Evolutionary conservation across 352 stramenopile species (phyloP).

Genomic region (Bremia lactucae): DNA sequence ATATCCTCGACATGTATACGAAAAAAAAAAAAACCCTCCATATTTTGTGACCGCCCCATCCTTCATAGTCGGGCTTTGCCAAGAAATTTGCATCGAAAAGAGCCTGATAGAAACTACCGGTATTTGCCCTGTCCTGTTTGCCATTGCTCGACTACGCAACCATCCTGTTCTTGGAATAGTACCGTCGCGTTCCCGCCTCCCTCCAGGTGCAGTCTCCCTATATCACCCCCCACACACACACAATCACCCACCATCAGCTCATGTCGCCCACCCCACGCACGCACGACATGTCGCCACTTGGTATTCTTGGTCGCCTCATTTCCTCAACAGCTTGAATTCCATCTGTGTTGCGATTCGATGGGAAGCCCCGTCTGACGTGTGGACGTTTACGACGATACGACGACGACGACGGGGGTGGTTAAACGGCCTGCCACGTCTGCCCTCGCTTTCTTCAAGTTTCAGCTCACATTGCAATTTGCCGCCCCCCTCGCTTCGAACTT

Average conservation of each 20-base stretch:
- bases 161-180: too few species aligned
- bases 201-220: too few species aligned
- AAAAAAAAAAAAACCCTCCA: too few species aligned
- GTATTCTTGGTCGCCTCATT: constrained; percentile 6
- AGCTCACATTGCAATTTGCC: constrained; percentile 30
- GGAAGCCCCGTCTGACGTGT: constrained; percentile 21
- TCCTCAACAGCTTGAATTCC: constrained; percentile 12
- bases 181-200: too few species aligned
- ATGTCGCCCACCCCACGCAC: constrained; percentile 8
- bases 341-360: constrained; percentile 17
- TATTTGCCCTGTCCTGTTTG: too few species aligned
- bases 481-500: constrained; percentile 1
- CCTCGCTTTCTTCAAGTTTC: constrained; percentile 4
- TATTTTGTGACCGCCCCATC: too few species aligned
- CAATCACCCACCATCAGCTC: neutral
- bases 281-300: constrained; percentile 17
- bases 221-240: too few species aligned
- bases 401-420: constrained; percentile 19
- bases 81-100: too few species aligned
- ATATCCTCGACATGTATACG: too few species aligned
- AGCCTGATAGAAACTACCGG: too few species aligned
- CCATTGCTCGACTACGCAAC: too few species aligned
- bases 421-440: constrained; percentile 11
- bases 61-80: too few species aligned
- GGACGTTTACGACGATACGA: constrained; percentile 25